Evolutionary conservation across 2,329 filamentous ascomycete genomes (phyloP).

Genomic region (Phaeosphaeriaceae sp.): DNA sequence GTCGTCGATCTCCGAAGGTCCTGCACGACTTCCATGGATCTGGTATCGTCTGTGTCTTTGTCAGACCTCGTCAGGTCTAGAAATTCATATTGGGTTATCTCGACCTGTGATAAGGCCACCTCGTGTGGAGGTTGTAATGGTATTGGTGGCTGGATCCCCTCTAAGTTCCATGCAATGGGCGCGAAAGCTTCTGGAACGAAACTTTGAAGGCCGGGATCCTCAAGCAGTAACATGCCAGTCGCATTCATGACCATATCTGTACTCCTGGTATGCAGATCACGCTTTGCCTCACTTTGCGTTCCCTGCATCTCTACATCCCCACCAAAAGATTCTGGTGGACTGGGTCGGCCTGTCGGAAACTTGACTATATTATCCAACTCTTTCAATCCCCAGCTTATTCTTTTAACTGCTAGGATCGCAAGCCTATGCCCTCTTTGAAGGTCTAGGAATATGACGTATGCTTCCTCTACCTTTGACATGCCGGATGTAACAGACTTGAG

Average conservation of each 20-base stretch:
- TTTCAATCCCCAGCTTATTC: constrained; percentile 44
- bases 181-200: constrained; percentile 41
- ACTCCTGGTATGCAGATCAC: constrained; percentile 17
- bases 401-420: constrained; percentile 52
- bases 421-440: constrained; percentile 55
- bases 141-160: constrained; percentile 12
- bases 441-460: constrained; percentile 51
- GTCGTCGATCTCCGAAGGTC: constrained; percentile 12
- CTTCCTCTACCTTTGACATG: constrained; percentile 47
- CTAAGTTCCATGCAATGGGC: constrained; percentile 40
- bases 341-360: constrained; percentile 8
- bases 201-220: constrained; percentile 53
- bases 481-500: constrained; percentile 39
- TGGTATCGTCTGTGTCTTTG: constrained; percentile 11
- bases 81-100: constrained; percentile 13
- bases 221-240: constrained; percentile 56
- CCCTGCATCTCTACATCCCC: constrained; percentile 15
- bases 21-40: constrained; percentile 26
- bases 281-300: constrained; percentile 19
- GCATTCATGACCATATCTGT: constrained; percentile 54
- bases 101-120: constrained; percentile 14
- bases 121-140: constrained; percentile 15
- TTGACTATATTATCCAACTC: constrained; percentile 25
- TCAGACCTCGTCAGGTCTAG: constrained; percentile 5
- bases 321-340: constrained; percentile 7